Base-by-base conservation (phyloP, 2,329 filamentous ascomycete genomes). In the Sordariomycetes sp. region DNA sequence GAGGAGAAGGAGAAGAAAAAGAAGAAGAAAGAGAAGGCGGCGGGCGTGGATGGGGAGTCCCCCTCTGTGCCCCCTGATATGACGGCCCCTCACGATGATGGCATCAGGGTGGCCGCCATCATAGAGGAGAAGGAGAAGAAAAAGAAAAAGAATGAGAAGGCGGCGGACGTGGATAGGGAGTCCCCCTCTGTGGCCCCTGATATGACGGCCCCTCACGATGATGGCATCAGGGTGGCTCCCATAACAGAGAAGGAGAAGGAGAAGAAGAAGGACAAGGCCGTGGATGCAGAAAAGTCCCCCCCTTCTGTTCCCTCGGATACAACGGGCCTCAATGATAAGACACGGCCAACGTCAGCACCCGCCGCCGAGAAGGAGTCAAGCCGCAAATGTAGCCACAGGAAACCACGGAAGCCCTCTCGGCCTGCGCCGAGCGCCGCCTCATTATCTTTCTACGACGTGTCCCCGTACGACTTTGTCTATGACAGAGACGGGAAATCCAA, bases 151-250 rank as follows among this genome's bases (percentile, higher is more conserved):
- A n/a, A n/a, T n/a, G n/a, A n/a, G n/a, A n/a, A n/a, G n/a, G n/a
- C n/a, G n/a, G n/a, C n/a, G n/a, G n/a, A n/a, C n/a, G n/a, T n/a
- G n/a, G n/a, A n/a, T n/a, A n/a, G n/a, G n/a, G n/a, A n/a, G n/a
- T n/a, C n/a, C n/a, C n/a, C n/a, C n/a, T n/a, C n/a, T n/a, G n/a
- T n/a, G n/a, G n/a, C n/a, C n/a, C n/a, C n/a, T n/a, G n/a, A n/a
- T n/a, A n/a, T n/a, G n/a, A n/a, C n/a, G n/a, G n/a, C n/a, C n/a
- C n/a, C n/a, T n/a, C n/a, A n/a, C 52, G 65, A 62, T 35, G 66
- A 69, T 35, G 68, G 68, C 2, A 69, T 69, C 28, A 66, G 70
- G 39, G 67, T 74, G 24, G 66, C 64, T 17, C 70, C 73, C 10
- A 60, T 66, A 36, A 61, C 52, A 51, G 64, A 54, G 2, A 34